Conservation (phyloP, 345 rosid genomes). For the Eucalyptus globulus region DNA sequence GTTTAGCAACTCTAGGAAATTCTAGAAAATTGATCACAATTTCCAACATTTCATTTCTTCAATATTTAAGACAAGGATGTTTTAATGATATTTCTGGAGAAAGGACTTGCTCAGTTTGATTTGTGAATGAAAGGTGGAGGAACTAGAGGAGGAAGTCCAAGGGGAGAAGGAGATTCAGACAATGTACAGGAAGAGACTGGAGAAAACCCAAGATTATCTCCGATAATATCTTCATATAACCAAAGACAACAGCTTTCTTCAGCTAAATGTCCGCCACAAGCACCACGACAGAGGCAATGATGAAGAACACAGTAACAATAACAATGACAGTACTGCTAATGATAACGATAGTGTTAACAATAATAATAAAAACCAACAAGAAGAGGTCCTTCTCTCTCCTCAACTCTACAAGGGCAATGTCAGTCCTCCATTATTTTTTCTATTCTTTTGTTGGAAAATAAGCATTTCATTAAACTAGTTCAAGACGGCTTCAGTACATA, state of each 20-base stretch:
- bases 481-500: no score
- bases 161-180: conserved; percentile 25
- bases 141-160: conserved; percentile 16
- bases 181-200: conserved; percentile 28
- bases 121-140: conserved; percentile 11
- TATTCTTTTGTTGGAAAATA: no score
- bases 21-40: no score
- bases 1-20: no score
- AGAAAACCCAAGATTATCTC: conserved; percentile 39
- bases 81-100: background rate
- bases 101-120: background rate
- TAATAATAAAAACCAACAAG: background rate
- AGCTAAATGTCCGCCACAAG: conserved; percentile 11
- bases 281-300: background rate
- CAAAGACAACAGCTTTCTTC: conserved; percentile 33
- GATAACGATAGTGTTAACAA: background rate
- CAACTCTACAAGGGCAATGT: background rate
- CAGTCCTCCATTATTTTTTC: background rate
- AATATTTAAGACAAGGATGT: background rate
- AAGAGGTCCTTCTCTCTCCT: background rate
- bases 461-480: no score
- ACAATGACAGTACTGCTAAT: background rate
- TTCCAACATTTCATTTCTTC: no score
- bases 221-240: conserved; percentile 42
- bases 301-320: background rate